Base-by-base conservation (phyloP, 352 stramenopile genomes). In the Phytophthora constricta region DNA sequence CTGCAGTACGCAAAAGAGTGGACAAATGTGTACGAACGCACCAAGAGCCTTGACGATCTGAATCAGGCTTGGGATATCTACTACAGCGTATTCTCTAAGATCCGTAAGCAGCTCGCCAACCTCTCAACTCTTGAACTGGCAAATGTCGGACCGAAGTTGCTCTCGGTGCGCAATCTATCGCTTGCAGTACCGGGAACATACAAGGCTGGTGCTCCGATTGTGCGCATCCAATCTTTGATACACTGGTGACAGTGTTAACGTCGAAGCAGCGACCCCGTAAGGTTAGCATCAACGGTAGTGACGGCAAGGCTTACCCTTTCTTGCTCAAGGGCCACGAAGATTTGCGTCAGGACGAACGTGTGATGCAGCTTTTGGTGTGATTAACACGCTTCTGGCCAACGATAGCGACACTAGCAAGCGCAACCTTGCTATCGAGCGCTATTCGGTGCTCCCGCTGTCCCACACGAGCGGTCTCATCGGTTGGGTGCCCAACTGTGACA, bases 291-390 rank as follows among this genome's bases (percentile, higher is more conserved):
- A 80, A 96, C 41, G 98, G 98, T 31, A 98, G 94, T 71, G 97
- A 99, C 74, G 98, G 98, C 17, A 97, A 98, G 59, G 86, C 98
- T 54, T 99, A 99, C 79, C 88, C 98, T 26, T 99, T 99, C 79
- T 71, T 99, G 50, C 90, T 99, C 13, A 99, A 99, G 84, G 98
- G 98, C 4, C 97, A 99, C 75, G 98, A 99, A 79, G 98, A 99
- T 89, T 80, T 99, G 48, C 82, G 98, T 16, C 98, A 99, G 82
- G 98, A 99, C 75, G 98, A 99, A 80, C 90, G 98, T 58, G 98
- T 99, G 14, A 99, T 99, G 98, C 98, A 99, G 82, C 85, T 99
- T 14, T 99, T 99, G 98, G 98, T 13, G 89, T 99, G 25, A 98
- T 99, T 48, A 99, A 99, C 90, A 98, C 97, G 16, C 86, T 99